These are phyloP conservation scores for Nigrospora oryzae DNA, from an alignment of 2,329 filamentous ascomycete species.

Conservation along the genomic window DNA sequence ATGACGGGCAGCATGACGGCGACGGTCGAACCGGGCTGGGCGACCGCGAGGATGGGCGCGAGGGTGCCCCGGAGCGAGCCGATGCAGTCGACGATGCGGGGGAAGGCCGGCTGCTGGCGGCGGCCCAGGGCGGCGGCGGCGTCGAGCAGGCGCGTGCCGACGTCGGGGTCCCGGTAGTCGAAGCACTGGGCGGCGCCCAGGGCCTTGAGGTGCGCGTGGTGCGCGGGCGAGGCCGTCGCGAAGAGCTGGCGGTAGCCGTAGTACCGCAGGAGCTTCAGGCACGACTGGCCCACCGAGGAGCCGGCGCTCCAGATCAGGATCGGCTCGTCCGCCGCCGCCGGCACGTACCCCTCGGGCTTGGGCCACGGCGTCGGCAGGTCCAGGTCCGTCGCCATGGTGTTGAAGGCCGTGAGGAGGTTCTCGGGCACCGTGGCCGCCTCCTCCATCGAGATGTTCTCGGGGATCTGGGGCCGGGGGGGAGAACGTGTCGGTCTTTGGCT, in stretches of 20 bases:
- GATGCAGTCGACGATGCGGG: constrained; percentile 47
- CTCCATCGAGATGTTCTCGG: constrained; percentile 13
- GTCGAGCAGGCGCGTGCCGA: constrained; percentile 22
- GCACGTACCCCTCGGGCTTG: constrained; percentile 30
- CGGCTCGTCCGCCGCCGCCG: constrained; percentile 23
- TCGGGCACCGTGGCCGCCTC: constrained; percentile 37
- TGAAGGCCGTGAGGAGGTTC: constrained; percentile 52
- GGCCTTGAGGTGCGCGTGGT: constrained; percentile 31
- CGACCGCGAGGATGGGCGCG: constrained; percentile 34
- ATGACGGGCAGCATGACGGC: constrained; percentile 55
- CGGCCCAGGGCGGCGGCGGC: constrained; percentile 7
- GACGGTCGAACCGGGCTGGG: constrained; percentile 37
- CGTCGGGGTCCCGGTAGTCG: constrained; percentile 32
- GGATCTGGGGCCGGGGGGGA: constrained; percentile 6
- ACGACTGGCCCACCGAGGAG: constrained; percentile 41
- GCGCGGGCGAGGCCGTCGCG: constrained; percentile 34
- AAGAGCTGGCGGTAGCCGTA: constrained; percentile 45
- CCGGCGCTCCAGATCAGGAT: constrained; percentile 45
- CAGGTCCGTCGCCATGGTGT: constrained; percentile 42
- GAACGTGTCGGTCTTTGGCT: background rate
- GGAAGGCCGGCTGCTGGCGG: constrained; percentile 19
- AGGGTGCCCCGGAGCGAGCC: constrained; percentile 38
- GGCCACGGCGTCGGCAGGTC: constrained; percentile 49
- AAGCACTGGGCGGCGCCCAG: constrained; percentile 38
- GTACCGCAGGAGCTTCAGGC: constrained; percentile 39